Conservation (phyloP, 805 yeast genomes). For the Danielozyma ontarioensis region DNA sequence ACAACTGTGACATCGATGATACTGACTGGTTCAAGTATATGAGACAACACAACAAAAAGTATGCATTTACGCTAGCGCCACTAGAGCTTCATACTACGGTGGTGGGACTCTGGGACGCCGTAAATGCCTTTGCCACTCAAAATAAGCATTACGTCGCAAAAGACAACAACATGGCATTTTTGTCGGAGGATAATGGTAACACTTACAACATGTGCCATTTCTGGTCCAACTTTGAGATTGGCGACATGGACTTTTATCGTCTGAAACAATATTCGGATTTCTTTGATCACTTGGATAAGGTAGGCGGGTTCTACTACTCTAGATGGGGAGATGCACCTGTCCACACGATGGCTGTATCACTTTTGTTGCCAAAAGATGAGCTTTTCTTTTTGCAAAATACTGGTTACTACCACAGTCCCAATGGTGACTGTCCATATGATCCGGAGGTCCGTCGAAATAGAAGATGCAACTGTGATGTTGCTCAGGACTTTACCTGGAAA, state of each 20-base stretch:
- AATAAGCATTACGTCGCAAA: conserved; percentile 5
- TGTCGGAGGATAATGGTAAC: conserved; percentile 10
- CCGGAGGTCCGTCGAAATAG: conserved; percentile 16
- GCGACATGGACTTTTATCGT: conserved; percentile 66
- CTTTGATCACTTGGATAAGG: conserved; percentile 56
- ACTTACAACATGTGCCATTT: conserved; percentile 72
- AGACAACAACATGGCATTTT: conserved; percentile 12
- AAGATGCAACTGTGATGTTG: conserved; percentile 35
- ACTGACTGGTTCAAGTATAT: conserved; percentile 20
- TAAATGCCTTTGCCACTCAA: conserved; percentile 6
- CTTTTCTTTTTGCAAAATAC: conserved; percentile 69
- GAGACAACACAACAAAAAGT: conserved; percentile 15
- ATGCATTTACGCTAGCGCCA: conserved; percentile 20
- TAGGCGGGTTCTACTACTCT: conserved; percentile 81
- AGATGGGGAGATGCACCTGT: conserved; percentile 95
- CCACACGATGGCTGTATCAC: conserved; percentile 72
- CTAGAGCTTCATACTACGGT: conserved; percentile 17
- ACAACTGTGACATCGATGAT: conserved; percentile 17
- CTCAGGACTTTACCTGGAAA: conserved; percentile 24
- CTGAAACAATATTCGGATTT: conserved; percentile 50
- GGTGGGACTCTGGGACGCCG: conserved; percentile 16
- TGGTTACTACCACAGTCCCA: conserved; percentile 73
- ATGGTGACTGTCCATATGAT: conserved; percentile 52
- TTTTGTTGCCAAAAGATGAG: conserved; percentile 51
- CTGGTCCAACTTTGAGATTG: conserved; percentile 79